Conservation (phyloP, 2,329 filamentous ascomycete species). For the Talaromyces funiculosus region DNA sequence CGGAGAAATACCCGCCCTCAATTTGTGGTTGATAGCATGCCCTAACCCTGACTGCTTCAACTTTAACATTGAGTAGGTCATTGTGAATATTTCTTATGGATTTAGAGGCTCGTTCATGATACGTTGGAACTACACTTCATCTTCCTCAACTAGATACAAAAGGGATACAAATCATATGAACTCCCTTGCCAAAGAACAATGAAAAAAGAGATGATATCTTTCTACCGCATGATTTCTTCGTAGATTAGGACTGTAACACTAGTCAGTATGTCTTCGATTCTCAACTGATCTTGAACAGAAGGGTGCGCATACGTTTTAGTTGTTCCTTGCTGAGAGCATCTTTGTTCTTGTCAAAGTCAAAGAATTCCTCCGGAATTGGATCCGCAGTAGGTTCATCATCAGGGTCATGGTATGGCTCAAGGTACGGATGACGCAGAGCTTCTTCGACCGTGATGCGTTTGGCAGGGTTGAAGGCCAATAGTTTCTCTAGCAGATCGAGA, state of each 20-base stretch:
- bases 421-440: slow-evolving; percentile 92
- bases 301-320: slow-evolving; percentile 65
- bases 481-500: slow-evolving; percentile 87
- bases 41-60: neutral
- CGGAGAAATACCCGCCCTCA: neutral
- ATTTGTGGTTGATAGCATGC: neutral
- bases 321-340: slow-evolving; percentile 98
- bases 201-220: neutral
- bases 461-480: slow-evolving; percentile 95
- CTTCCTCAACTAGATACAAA: slow-evolving; percentile 5
- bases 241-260: slow-evolving; percentile 63
- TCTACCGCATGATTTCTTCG: slow-evolving; percentile 82
- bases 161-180: neutral
- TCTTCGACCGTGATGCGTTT: slow-evolving; percentile 99
- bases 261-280: slow-evolving; percentile 7
- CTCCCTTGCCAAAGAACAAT: slow-evolving; percentile 2
- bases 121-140: neutral
- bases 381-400: slow-evolving; percentile 96
- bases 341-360: slow-evolving; percentile 99
- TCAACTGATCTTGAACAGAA: too few relatives aligned
- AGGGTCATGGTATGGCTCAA: slow-evolving; percentile 97
- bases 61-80: neutral
- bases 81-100: neutral
- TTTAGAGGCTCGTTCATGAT: neutral
- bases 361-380: slow-evolving; percentile 97